These are phyloP conservation scores for Arachis monticola DNA, from an alignment of 331 rosid species.

Conservation along the genomic window DNA sequence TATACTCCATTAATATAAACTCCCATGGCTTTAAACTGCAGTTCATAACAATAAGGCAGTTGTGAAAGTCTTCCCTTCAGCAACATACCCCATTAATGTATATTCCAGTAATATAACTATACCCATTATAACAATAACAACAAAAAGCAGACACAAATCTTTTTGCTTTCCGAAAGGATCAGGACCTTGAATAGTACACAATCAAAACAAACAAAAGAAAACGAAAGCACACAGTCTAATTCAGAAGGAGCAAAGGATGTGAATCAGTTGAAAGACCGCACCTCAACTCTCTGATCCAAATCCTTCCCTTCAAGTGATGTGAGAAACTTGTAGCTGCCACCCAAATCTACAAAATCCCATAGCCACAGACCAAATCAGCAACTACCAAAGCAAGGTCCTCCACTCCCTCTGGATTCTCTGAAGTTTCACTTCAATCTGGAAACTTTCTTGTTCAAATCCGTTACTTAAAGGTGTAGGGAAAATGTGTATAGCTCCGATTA, in stretches of 20 bases:
- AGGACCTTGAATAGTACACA: slow-evolving; percentile 15
- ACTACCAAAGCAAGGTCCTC: slow-evolving; percentile 17
- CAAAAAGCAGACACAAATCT: slow-evolving; percentile 10
- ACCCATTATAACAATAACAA: neutral
- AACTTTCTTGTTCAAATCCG: slow-evolving; percentile 25
- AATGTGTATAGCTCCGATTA: slow-evolving; percentile 38
- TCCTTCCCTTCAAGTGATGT: slow-evolving; percentile 18
- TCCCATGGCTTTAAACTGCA: neutral
- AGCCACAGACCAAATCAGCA: slow-evolving; percentile 12
- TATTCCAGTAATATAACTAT: neutral
- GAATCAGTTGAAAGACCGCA: slow-evolving; percentile 29
- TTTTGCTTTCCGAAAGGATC: slow-evolving; percentile 3
- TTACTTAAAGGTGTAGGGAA: slow-evolving; percentile 16
- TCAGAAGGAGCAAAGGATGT: neutral
- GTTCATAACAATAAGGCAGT: neutral
- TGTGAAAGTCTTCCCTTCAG: neutral
- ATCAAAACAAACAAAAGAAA: slow-evolving; percentile 13
- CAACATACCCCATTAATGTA: slow-evolving; percentile 1
- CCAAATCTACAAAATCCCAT: slow-evolving; percentile 25
- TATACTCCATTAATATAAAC: slow-evolving; percentile 23
- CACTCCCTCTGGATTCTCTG: too few species aligned
- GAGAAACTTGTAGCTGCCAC: slow-evolving; percentile 3
- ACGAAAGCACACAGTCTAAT: neutral
- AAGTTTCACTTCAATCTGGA: slow-evolving; percentile 22
- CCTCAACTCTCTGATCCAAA: slow-evolving; percentile 38